Percentiles rank a stretch among this genome's conserved stretches.
Conservation (phyloP, 140 eudicot genomes). For the Ambrosia hybrid region DNA sequence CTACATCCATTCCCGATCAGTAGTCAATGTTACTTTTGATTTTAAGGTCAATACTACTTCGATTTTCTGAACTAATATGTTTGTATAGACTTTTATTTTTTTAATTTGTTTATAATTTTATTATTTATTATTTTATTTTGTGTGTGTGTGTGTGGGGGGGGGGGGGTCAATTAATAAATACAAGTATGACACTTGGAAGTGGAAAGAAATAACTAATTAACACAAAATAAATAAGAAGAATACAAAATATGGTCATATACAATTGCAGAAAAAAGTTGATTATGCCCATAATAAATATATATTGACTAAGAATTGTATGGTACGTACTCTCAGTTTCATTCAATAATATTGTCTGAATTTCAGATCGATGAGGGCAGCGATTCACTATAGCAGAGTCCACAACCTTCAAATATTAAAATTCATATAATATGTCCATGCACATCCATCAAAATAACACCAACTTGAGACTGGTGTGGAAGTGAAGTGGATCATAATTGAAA, state of each 20-base stretch:
- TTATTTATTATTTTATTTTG: too few relatives aligned
- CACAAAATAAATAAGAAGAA: neutral
- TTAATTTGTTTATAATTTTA: too few relatives aligned
- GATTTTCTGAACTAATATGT: too few relatives aligned
- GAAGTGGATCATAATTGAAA: neutral
- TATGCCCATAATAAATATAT: neutral
- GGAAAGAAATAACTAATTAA: neutral
- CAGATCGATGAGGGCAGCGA: conserved; percentile 84
- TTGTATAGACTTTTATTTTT: too few relatives aligned
- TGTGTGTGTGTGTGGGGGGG: too few relatives aligned
- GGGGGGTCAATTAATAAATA: neutral
- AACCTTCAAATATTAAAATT: conserved; percentile 48
- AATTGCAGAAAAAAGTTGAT: neutral
- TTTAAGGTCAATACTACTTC: too few relatives aligned
- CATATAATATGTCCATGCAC: neutral
- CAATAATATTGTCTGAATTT: conserved; percentile 74
- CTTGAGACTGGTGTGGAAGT: neutral
- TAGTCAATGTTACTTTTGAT: too few relatives aligned
- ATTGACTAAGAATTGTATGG: too few relatives aligned
- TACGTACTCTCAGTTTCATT: conserved; percentile 61
- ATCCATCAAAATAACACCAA: conserved; percentile 16
- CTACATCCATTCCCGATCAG: too few relatives aligned
- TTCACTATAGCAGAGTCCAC: conserved; percentile 58
- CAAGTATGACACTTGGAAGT: conserved; percentile 2
- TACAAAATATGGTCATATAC: neutral